phyloP scores from a whole-genome alignment of 352 stramenopile genomes.

The Pythium insidiosum region DNA sequence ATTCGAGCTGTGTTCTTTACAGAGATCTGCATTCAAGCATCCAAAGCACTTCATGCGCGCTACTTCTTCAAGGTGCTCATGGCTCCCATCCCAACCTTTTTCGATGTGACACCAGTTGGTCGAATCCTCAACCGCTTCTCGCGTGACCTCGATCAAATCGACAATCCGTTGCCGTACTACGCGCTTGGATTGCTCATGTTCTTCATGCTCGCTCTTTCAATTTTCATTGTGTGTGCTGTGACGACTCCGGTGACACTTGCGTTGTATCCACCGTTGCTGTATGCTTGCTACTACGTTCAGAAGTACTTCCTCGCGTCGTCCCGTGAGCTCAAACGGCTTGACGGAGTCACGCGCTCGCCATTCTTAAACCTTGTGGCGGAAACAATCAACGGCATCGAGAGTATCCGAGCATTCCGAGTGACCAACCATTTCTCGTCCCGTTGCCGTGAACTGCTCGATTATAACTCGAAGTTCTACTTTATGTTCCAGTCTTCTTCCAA shows the following conservation, averaged over 20 bases:
- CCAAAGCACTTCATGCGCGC: not conserved
- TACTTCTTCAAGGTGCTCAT: slow-evolving; percentile 6
- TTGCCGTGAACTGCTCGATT: slow-evolving; percentile 7
- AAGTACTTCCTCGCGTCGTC: slow-evolving; percentile 66
- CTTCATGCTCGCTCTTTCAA: slow-evolving; percentile 6
- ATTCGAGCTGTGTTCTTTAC: slow-evolving; percentile 10
- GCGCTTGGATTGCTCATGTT: slow-evolving; percentile 14
- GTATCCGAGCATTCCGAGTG: slow-evolving; percentile 55
- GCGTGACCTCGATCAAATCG: slow-evolving; percentile 15
- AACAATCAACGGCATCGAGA: slow-evolving; percentile 83
- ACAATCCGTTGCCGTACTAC: slow-evolving; percentile 9
- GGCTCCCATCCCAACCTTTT: slow-evolving; percentile 11
- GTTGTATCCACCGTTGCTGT: slow-evolving; percentile 23
- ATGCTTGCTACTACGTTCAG: slow-evolving; percentile 7
- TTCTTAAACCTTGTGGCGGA: slow-evolving; percentile 87
- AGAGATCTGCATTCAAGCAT: slow-evolving; percentile 2
- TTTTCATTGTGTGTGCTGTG: slow-evolving; percentile 18
- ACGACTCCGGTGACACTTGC: slow-evolving; percentile 12
- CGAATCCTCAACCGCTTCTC: slow-evolving; percentile 2
- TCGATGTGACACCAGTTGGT: slow-evolving; percentile 12
- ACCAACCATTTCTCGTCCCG: not conserved
- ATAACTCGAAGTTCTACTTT: slow-evolving; percentile 11
- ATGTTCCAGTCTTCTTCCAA: not conserved
- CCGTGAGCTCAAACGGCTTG: slow-evolving; percentile 86
- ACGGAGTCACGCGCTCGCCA: slow-evolving; percentile 65